A percentile compares a stretch with the other conserved stretches of the same genome.
These are phyloP conservation scores for Martensiomyces pterosporus DNA, from an alignment of 192 early-diverging fungal genomes.

Conservation along the genomic window DNA sequence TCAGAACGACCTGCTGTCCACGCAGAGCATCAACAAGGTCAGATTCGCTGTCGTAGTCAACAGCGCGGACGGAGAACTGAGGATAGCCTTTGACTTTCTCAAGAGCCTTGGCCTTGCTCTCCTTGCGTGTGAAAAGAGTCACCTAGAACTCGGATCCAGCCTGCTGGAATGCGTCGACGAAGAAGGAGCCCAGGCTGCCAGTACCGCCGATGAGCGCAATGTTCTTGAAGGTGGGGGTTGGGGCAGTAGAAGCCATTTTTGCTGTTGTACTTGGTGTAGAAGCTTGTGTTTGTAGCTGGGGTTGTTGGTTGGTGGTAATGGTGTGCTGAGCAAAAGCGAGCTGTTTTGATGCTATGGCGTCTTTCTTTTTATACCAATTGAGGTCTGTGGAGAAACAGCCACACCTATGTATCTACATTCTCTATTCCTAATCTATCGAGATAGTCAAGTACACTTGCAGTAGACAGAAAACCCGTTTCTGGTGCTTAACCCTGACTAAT, in stretches of 20 bases:
- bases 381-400: no score
- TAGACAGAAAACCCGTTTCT: no score
- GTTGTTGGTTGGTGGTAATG: no score
- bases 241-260: background rate
- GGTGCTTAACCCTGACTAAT: no score
- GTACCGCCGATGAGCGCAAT: slow-evolving; percentile 1
- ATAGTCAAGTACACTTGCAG: no score
- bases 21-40: background rate
- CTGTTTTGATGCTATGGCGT: no score
- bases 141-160: background rate
- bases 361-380: no score
- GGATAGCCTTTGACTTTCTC: background rate
- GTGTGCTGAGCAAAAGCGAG: no score
- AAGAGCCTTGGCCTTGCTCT: background rate
- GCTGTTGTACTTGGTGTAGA: no score
- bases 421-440: no score
- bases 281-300: no score
- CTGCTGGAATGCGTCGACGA: slow-evolving; percentile 2
- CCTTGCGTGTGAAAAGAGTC: slow-evolving; percentile 6
- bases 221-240: background rate
- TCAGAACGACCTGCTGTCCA: background rate
- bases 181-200: background rate
- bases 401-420: no score
- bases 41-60: background rate
- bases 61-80: background rate